Base-by-base conservation (phyloP, 1,284 basidiomycete species). In the Gomphus bonarii region DNA sequence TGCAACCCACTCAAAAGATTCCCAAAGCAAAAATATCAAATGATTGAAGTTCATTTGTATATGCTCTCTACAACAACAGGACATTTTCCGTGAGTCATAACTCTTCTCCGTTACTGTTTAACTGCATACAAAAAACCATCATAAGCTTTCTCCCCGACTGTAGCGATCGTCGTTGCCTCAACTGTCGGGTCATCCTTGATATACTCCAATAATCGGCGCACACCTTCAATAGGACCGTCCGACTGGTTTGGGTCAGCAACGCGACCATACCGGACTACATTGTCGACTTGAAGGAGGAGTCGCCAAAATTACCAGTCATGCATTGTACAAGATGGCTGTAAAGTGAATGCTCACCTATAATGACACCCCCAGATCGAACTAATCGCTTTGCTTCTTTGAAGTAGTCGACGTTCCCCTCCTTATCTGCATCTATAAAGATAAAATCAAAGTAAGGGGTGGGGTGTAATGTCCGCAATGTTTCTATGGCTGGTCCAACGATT, bases 351-450 rank as follows among this genome's bases (percentile, higher is more conserved):
- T 38, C 14, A 38, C 36, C 36, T 6, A 38, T 10, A n/a, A 38
- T 38, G 14, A 38, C 36, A 6, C 36, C 36, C 16, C 36, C 36
- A 38, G 36, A n/a, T 8, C 16, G 38, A 40, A n/a, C 38, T 8
- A 40, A n/a, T 7, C 38, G 38, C n/a, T 40, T 40, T n/a, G 38
- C 38, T n/a, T 40, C 38, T n/a, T n/a, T 40, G 16, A 40, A 40
- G 16, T 40, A 40, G 16, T 18, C 38, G 16, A 40, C 3, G n/a
- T 40, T n/a, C n/a, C 36, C 36, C 5, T 38, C 36, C 36, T 38
- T 83, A 69, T 84, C 81, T 2, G 81, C 81, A 65, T 83, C 81
- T 61, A 84, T 81, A 69, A 84, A 84, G 3, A 73, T 71, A 30
- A 84, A 65, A 65, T 84, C 81, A 65, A 81, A 84, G 2, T 72